Percentiles rank a stretch among this genome's conserved stretches.
Evolutionary conservation across 495 filamentous ascomycete genomes (phyloP).

Genomic region (Trichoderma parareesei): DNA sequence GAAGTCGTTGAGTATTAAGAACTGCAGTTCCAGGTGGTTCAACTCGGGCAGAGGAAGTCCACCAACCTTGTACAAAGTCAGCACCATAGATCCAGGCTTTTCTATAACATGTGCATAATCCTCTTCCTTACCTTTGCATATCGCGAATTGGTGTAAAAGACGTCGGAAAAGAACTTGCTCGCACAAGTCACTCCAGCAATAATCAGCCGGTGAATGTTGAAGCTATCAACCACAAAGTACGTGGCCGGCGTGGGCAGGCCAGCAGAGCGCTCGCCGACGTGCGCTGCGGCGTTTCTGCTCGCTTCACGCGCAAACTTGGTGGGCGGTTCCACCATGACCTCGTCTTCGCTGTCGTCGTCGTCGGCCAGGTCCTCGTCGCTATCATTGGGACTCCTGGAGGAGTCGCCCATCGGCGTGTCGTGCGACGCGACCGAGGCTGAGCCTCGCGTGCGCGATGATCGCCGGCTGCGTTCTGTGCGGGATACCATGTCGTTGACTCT

Average conservation of each 20-base stretch:
- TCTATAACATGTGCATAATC: not conserved
- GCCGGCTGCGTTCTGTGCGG: conserved; percentile 33
- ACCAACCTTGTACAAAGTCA: conserved; percentile 58
- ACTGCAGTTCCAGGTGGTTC: conserved; percentile 95
- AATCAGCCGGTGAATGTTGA: conserved; percentile 95
- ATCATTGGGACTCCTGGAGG: conserved; percentile 14
- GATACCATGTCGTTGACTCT: conserved; percentile 64
- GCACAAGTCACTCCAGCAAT: conserved; percentile 98
- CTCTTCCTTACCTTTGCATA: conserved; percentile 80
- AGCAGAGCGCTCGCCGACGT: conserved; percentile 28
- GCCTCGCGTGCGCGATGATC: conserved; percentile 9
- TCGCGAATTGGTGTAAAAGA: conserved; percentile 98
- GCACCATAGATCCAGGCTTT: not conserved
- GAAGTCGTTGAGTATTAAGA: conserved; percentile 94
- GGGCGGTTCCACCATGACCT: conserved; percentile 9
- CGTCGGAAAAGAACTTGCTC: conserved; percentile 99
- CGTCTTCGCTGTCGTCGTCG: conserved; percentile 28
- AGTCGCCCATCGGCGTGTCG: conserved; percentile 31
- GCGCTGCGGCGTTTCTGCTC: conserved; percentile 22
- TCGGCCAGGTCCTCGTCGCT: conserved; percentile 33
- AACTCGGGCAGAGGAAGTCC: conserved; percentile 93
- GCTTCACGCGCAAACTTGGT: conserved; percentile 12
- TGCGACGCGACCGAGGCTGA: conserved; percentile 10
- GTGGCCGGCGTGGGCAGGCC: conserved; percentile 32
- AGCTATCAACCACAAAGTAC: conserved; percentile 97